Evolutionary conservation across 2,329 filamentous ascomycete genomes (phyloP).

Genomic region (Neocatenulostroma microsporum): DNA sequence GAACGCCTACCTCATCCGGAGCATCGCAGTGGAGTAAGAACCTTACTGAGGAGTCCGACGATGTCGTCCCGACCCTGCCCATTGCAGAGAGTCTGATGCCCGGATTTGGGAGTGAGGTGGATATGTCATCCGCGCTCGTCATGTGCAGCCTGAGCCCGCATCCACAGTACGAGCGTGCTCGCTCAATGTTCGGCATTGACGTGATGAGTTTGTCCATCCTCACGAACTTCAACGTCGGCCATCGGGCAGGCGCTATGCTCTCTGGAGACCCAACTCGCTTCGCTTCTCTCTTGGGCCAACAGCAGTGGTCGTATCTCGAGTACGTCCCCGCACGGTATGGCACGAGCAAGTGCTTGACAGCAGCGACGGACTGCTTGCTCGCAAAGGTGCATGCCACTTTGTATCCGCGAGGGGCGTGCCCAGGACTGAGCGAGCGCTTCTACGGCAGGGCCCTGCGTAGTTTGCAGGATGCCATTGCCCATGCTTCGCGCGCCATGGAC

Average conservation of each 20-base stretch:
- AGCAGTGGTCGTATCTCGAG: constrained; percentile 18
- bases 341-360: constrained; percentile 15
- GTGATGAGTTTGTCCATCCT: constrained; percentile 17
- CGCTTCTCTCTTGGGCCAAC: constrained; percentile 10
- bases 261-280: constrained; percentile 13
- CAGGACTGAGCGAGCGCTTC: constrained; percentile 7
- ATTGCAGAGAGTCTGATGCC: background rate
- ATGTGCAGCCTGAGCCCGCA: constrained; percentile 1
- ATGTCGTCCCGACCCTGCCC: constrained; percentile 2
- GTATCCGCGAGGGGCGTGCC: constrained; percentile 6
- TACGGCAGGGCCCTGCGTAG: constrained; percentile 18
- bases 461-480: constrained; percentile 16
- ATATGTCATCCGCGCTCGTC: background rate
- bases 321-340: constrained; percentile 21
- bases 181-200: constrained; percentile 19
- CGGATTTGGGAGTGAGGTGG: background rate
- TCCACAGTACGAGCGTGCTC: constrained; percentile 12
- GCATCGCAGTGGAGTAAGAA: background rate
- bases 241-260: constrained; percentile 11
- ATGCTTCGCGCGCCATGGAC: constrained; percentile 7
- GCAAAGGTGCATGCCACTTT: constrained; percentile 17
- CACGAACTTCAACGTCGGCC: constrained; percentile 22
- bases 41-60: constrained; percentile 12
- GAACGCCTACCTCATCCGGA: background rate
- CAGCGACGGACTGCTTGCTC: constrained; percentile 18